A percentile compares a stretch with the other conserved stretches of the same genome.
These are phyloP conservation scores for Wallacemonas collosoma DNA, from an alignment of 208 protist genomes.

Conservation along the genomic window DNA sequence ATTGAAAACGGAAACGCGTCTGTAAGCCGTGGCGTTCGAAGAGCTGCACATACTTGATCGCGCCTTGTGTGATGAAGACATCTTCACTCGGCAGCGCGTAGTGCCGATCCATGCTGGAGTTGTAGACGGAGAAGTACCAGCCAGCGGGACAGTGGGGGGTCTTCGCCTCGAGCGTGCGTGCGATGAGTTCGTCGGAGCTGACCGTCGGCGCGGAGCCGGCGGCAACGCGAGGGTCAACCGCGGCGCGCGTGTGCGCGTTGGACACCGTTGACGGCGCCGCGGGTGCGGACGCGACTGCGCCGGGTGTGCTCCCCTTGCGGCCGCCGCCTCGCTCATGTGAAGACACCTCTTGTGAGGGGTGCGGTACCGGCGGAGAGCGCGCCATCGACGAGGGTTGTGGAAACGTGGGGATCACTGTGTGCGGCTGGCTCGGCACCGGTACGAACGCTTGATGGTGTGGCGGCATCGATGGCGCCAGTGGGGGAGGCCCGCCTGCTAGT, in stretches of 20 bases:
- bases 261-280: neutral
- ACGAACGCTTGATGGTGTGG: too few relatives aligned
- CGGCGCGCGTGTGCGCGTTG: neutral
- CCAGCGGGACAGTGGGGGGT: conserved; percentile 28
- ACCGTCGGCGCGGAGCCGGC: conserved; percentile 20
- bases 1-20: conserved; percentile 68
- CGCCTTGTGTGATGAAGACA: conserved; percentile 59
- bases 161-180: conserved; percentile 18
- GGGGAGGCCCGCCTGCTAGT: too few relatives aligned
- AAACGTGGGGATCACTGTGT: too few relatives aligned
- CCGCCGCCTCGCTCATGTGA: too few relatives aligned
- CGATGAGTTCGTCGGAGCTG: conserved; percentile 27
- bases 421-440: too few relatives aligned
- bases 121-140: conserved; percentile 60
- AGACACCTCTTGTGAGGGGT: too few relatives aligned
- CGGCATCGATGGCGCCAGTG: too few relatives aligned
- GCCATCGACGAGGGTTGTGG: too few relatives aligned
- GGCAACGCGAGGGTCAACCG: neutral
- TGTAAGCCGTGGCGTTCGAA: conserved; percentile 53
- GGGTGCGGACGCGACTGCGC: too few relatives aligned
- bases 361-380: too few relatives aligned
- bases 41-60: conserved; percentile 56
- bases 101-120: conserved; percentile 51
- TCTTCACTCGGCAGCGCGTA: conserved; percentile 54
- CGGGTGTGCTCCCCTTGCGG: too few relatives aligned